These are phyloP conservation scores for Pseudopyrenochaeta lycopersici DNA, from an alignment of 2,329 filamentous ascomycete species.

Conservation along the genomic window DNA sequence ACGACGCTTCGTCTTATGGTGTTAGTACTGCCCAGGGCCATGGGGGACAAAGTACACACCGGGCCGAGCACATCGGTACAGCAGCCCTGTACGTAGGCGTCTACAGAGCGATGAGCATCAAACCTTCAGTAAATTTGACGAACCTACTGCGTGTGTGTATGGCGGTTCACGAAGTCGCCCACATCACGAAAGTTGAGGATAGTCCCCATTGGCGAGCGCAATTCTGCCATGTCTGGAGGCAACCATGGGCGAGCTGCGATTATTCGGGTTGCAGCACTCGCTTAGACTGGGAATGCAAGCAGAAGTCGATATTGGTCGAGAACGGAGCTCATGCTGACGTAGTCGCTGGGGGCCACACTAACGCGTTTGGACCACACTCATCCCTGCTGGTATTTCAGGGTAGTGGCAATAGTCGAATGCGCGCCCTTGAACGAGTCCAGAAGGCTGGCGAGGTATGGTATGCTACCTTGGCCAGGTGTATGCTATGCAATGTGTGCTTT, in stretches of 20 bases:
- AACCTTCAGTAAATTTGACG: not conserved
- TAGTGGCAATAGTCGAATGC: not conserved
- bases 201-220: slow-evolving; percentile 34
- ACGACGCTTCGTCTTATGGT: slow-evolving; percentile 72
- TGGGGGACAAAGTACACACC: slow-evolving; percentile 24
- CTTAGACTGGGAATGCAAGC: not conserved
- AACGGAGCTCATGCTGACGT: slow-evolving; percentile 5
- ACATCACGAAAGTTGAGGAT: slow-evolving; percentile 51
- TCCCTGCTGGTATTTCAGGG: not conserved
- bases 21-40: slow-evolving; percentile 2
- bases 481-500: too few species aligned
- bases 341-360: slow-evolving; percentile 7
- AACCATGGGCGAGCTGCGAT: not conserved
- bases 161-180: slow-evolving; percentile 38
- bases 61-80: slow-evolving; percentile 48
- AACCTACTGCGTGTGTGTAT: slow-evolving; percentile 33
- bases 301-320: not conserved
- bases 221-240: slow-evolving; percentile 9
- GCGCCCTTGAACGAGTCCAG: not conserved
- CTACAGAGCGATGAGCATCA: slow-evolving; percentile 14
- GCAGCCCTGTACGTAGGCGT: slow-evolving; percentile 32
- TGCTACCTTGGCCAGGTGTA: too few species aligned
- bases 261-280: not conserved
- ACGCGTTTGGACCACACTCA: not conserved
- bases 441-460: too few species aligned